Evolutionary conservation across 2,329 filamentous ascomycete species (phyloP).

Genomic region (Bipolaris oryzae): DNA sequence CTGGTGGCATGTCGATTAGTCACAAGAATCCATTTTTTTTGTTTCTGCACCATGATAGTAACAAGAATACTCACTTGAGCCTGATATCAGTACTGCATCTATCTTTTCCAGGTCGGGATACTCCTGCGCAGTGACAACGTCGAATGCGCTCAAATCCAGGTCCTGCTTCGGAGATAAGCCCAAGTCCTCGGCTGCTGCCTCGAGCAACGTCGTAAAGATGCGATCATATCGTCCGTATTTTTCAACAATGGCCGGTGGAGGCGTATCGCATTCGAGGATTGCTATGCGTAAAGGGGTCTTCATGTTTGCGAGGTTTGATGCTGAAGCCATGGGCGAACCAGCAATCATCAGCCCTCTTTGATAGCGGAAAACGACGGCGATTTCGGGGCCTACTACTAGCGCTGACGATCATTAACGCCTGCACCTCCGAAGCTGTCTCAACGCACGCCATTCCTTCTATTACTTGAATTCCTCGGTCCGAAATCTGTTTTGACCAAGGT

Average conservation of each 20-base stretch:
- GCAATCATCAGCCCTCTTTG: background rate
- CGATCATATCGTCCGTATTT: slow-evolving; percentile 76
- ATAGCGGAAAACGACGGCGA: slow-evolving; percentile 19
- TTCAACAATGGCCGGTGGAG: slow-evolving; percentile 66
- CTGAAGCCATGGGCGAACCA: background rate
- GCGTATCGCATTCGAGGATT: slow-evolving; percentile 86
- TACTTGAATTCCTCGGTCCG: background rate
- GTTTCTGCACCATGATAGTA: background rate
- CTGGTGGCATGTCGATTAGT: slow-evolving; percentile 48
- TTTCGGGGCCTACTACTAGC: slow-evolving; percentile 20
- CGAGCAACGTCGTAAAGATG: slow-evolving; percentile 59
- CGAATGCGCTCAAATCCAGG: slow-evolving; percentile 68
- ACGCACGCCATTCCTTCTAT: background rate
- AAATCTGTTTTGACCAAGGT: background rate
- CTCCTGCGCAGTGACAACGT: slow-evolving; percentile 70
- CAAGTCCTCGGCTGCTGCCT: slow-evolving; percentile 58
- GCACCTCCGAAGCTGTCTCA: slow-evolving; percentile 5
- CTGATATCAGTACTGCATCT: slow-evolving; percentile 83
- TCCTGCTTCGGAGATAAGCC: slow-evolving; percentile 49
- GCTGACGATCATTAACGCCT: slow-evolving; percentile 9
- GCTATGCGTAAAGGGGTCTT: slow-evolving; percentile 70
- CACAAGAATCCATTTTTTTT: background rate
- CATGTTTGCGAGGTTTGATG: slow-evolving; percentile 26
- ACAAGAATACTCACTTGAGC: slow-evolving; percentile 59
- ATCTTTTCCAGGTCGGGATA: slow-evolving; percentile 77